A percentile compares a stretch with the other conserved stretches of the same genome.
Conservation (phyloP, 192 early-diverging fungal species). For the Coemansia sp. region DNA sequence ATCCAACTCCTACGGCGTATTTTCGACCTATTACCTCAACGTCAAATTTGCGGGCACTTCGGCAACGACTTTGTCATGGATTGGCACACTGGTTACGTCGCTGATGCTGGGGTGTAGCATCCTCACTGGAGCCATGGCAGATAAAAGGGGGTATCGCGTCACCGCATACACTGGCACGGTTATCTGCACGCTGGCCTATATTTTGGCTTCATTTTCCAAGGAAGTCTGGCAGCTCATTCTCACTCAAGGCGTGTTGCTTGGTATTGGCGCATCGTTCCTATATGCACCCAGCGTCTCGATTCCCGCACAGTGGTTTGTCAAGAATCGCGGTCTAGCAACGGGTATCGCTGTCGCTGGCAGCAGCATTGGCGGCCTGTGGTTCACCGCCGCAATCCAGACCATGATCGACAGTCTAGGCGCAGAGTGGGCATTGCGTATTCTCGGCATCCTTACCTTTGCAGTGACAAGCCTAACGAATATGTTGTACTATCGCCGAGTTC, state of each 20-base stretch:
- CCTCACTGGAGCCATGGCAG: conserved; percentile 40
- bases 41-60: conserved; percentile 29
- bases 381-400: conserved; percentile 61
- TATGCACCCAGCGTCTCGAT: conserved; percentile 61
- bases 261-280: conserved; percentile 58
- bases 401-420: conserved; percentile 65
- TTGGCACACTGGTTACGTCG: conserved; percentile 38
- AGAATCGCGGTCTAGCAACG: conserved; percentile 58
- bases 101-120: conserved; percentile 34
- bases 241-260: conserved; percentile 67
- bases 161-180: conserved; percentile 40
- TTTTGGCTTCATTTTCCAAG: conserved; percentile 41
- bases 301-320: conserved; percentile 65
- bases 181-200: conserved; percentile 33
- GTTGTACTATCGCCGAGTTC: conserved; percentile 39
- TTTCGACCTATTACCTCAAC: conserved; percentile 52
- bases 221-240: conserved; percentile 72
- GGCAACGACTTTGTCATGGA: conserved; percentile 40
- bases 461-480: conserved; percentile 36
- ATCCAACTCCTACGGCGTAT: conserved; percentile 46
- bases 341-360: conserved; percentile 66
- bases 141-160: conserved; percentile 36
- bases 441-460: conserved; percentile 58
- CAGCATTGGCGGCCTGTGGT: conserved; percentile 62
- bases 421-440: conserved; percentile 69